Percentiles rank a stretch among this genome's conserved stretches.
These are phyloP conservation scores for Thoreauomyces humboldtii DNA, from an alignment of 192 early-diverging fungal species.

Conservation along the genomic window DNA sequence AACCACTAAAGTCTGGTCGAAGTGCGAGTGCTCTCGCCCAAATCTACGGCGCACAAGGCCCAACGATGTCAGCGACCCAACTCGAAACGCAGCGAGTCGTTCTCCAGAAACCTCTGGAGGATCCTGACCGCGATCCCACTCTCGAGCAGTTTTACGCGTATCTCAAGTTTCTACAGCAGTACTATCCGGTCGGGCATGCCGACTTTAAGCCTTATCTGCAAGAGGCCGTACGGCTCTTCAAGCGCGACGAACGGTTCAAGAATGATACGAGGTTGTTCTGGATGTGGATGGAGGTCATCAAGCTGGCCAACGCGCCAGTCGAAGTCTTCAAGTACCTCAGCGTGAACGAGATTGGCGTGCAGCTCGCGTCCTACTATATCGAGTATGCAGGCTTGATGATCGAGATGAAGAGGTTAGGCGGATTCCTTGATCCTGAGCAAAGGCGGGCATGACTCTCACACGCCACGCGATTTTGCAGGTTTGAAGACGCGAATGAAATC, in stretches of 20 bases:
- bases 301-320: constrained; percentile 44
- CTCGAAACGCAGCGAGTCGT: constrained; percentile 3
- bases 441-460: too few species aligned
- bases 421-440: too few species aligned
- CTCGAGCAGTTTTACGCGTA: constrained; percentile 37
- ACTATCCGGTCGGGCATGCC: constrained; percentile 30
- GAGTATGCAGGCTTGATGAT: constrained; percentile 72
- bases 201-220: constrained; percentile 22
- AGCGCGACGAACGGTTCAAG: constrained; percentile 39
- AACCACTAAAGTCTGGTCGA: constrained; percentile 62
- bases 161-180: constrained; percentile 36
- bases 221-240: constrained; percentile 30
- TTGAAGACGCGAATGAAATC: constrained; percentile 57
- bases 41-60: constrained; percentile 19
- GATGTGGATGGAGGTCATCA: constrained; percentile 65
- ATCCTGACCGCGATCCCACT: constrained; percentile 26
- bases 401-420: constrained; percentile 24
- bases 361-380: constrained; percentile 68
- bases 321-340: constrained; percentile 77
- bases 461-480: too few species aligned
- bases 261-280: constrained; percentile 50
- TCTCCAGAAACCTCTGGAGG: neutral
- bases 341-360: constrained; percentile 67
- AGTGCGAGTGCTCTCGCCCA: constrained; percentile 50
- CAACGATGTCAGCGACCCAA: neutral